A percentile compares a stretch with the other conserved stretches of the same genome.
Evolutionary conservation across 2,329 filamentous ascomycete genomes (phyloP).

Genomic region (Arthrocladium fulminans): DNA sequence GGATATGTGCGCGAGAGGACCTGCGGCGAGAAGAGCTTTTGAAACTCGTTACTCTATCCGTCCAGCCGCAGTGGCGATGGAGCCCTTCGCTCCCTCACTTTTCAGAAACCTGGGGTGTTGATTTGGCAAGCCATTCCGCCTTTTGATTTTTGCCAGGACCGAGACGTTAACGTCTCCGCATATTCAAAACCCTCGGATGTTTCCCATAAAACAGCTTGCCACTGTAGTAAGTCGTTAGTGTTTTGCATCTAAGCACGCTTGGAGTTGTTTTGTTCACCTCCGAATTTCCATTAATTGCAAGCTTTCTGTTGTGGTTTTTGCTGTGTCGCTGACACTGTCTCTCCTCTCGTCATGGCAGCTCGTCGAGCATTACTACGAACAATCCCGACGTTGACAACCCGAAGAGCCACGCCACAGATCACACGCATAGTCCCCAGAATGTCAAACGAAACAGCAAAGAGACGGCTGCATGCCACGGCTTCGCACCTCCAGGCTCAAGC

Average conservation of each 20-base stretch:
- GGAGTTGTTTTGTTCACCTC: background rate
- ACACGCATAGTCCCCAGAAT: conserved; percentile 14
- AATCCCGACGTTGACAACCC: conserved; percentile 19
- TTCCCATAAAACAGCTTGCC: background rate
- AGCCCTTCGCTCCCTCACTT: too few species aligned
- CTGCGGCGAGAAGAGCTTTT: too few species aligned
- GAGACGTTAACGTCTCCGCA: background rate
- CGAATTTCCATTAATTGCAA: background rate
- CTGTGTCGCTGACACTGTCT: background rate
- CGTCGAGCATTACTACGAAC: conserved; percentile 17
- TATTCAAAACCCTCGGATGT: background rate
- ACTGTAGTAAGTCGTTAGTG: background rate
- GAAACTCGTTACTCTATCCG: too few species aligned
- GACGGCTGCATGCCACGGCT: conserved; percentile 46
- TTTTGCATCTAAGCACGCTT: background rate
- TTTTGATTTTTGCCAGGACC: background rate
- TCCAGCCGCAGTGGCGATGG: too few species aligned
- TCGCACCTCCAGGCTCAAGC: conserved; percentile 40
- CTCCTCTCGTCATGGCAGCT: conserved; percentile 16
- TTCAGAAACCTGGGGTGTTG: background rate
- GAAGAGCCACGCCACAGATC: conserved; percentile 18
- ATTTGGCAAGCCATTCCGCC: background rate
- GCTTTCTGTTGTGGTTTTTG: background rate
- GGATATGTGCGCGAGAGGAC: too few species aligned
- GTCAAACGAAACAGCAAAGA: conserved; percentile 18